Base-by-base conservation (phyloP, 106 monocot species). In the Allium sativum region DNA sequence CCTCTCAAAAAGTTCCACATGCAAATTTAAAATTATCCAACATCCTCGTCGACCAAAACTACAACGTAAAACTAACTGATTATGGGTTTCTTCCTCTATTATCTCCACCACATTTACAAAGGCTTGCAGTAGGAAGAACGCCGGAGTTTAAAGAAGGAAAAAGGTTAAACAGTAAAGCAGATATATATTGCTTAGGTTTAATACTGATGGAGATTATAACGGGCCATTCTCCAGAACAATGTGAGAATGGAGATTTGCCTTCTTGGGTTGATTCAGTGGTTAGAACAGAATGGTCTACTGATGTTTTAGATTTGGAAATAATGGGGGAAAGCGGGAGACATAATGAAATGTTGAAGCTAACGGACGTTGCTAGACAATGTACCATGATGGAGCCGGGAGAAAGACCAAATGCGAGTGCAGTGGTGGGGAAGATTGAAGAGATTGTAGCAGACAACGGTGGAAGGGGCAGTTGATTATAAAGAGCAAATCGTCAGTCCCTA, bases 131-230 rank as follows among this genome's bases (percentile, higher is more conserved):
- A 12, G 55, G 16, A 8, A 79, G 55, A 55, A 42, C 76, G 6
- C 87, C 87, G 0, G 76, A 82, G 67, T 74, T 67, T 64, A 18
- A 52, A 13, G 22, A 73, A 45, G 60, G 76, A 11, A 71, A 54
- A 64, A 76, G 58, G 55, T 50, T 79, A 40, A 74, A 66, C 7
- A 58, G 47, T 53, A 70, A 79, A 67, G 58, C 76, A 1, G 82
- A 87, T 40, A 79, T 82, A 42, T 87, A 76, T 57, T 82, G 82
- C 55, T 76, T 87, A 20, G 78, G 87, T 1, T 59, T 87, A 14
- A 10, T 82, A 9, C 57, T 87, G 4, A 51, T 87, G 1, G 87
- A 82, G 71, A 55, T 82, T 40, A 59, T 87, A 22, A 87, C 82
- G 9, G 87, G 87, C 1, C 54, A 71, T 22, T 43, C 56, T 1